A percentile compares a stretch with the other conserved stretches of the same genome.
Conservation (phyloP, 768 basidiomycete species). For the Mycena polygramma region DNA sequence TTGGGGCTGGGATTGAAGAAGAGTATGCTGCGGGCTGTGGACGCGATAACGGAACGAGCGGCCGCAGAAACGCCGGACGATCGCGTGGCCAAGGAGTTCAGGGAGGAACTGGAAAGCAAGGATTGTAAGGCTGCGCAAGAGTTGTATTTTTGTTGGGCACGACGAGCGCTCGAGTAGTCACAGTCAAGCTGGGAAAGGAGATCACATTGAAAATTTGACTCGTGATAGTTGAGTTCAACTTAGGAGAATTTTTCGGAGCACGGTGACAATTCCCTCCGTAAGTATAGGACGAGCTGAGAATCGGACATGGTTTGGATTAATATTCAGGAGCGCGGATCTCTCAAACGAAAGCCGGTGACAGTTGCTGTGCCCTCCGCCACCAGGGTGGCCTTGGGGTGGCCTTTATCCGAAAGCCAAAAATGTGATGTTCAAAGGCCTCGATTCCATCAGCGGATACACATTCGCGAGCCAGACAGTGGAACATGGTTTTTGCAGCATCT, state of each 20-base stretch:
- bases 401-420: background rate
- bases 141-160: background rate
- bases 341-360: too few relatives aligned
- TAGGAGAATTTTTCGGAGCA: too few relatives aligned
- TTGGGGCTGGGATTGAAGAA: background rate
- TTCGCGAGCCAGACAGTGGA: background rate
- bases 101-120: background rate
- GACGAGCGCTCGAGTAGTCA: background rate
- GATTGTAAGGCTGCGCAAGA: background rate
- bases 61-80: background rate
- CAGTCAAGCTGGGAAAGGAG: too few relatives aligned
- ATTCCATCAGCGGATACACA: slow-evolving; percentile 12
- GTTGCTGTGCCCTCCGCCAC: too few relatives aligned
- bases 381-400: too few relatives aligned
- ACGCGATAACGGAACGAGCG: background rate
- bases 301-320: too few relatives aligned
- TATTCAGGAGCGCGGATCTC: too few relatives aligned
- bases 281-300: too few relatives aligned
- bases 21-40: background rate
- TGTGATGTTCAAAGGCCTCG: slow-evolving; percentile 13
- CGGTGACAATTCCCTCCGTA: too few relatives aligned
- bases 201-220: too few relatives aligned
- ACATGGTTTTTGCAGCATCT: slow-evolving; percentile 21
- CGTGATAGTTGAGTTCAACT: too few relatives aligned
- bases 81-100: background rate